These are phyloP conservation scores for Trapa incisa DNA, from an alignment of 345 rosid species.

Conservation along the genomic window DNA sequence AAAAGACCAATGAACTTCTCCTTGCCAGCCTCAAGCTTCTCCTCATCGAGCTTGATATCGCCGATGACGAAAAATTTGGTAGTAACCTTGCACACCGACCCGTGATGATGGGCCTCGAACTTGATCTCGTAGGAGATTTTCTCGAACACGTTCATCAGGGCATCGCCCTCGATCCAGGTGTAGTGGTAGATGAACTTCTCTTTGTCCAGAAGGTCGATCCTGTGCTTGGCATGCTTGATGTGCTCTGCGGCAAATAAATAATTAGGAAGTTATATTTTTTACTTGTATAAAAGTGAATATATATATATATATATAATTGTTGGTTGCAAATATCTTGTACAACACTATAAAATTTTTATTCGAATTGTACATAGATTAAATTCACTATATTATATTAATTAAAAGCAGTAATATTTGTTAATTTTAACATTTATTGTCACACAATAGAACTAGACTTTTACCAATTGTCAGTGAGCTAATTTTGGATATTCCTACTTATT, in stretches of 20 bases:
- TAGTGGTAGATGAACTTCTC: constrained; percentile 13
- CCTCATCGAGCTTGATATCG: constrained; percentile 4
- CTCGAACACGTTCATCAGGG: constrained; percentile 9
- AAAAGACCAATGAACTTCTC: constrained; percentile 8
- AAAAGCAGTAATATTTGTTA: no score
- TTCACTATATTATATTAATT: no score
- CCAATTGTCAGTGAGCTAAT: no score
- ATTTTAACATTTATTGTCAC: no score
- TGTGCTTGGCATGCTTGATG: constrained; percentile 21
- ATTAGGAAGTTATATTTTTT: not conserved
- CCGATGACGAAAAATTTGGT: constrained; percentile 13
- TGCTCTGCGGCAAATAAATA: constrained; percentile 7
- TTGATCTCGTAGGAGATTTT: constrained; percentile 13
- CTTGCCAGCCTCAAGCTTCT: constrained; percentile 9
- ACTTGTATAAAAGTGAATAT: not conserved
- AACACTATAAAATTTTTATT: no score
- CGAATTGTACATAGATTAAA: no score
- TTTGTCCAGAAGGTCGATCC: constrained; percentile 23
- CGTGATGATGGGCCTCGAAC: constrained; percentile 9
- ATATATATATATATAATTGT: no score
- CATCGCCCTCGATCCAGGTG: constrained; percentile 23
- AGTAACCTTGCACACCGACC: constrained; percentile 12
- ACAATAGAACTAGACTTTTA: no score
- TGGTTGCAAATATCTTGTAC: no score
- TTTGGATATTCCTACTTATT: no score